A percentile compares a stretch with the other conserved stretches of the same genome.
Evolutionary conservation across 192 early-diverging fungal genomes (phyloP).

Genomic region (Backusella tuberculispora): DNA sequence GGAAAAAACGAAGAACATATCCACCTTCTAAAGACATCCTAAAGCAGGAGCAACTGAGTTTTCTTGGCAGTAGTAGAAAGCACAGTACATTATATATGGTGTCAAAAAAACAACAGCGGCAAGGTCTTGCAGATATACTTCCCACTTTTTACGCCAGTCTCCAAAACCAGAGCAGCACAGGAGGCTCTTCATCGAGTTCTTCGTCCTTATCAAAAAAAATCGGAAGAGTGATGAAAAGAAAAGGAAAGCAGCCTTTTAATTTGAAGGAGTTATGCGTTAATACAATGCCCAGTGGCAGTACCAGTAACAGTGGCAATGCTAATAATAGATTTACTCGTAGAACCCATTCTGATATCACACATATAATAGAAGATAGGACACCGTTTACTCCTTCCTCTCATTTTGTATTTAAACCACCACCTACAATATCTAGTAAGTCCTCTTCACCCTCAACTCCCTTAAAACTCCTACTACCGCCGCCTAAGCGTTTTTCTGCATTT

Average conservation of each 20-base stretch:
- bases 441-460: neutral
- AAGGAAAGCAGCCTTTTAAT: conserved; percentile 11
- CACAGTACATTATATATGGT: conserved; percentile 1
- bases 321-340: neutral
- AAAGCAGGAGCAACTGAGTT: neutral
- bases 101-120: neutral
- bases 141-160: neutral
- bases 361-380: neutral
- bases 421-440: conserved; percentile 13
- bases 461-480: neutral
- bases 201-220: conserved; percentile 4
- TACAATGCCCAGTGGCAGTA: neutral
- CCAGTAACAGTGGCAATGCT: neutral
- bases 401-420: conserved; percentile 4
- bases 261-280: neutral
- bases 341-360: neutral
- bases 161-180: neutral
- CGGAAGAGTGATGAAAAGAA: conserved; percentile 7
- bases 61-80: neutral
- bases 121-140: conserved; percentile 15
- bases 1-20: conserved; percentile 14
- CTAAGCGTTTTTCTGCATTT: conserved; percentile 2
- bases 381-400: neutral
- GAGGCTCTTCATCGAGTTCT: neutral
- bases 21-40: conserved; percentile 12